phyloP scores from a whole-genome alignment of 1,284 basidiomycete species.

The Mrakiaceae sp. region DNA sequence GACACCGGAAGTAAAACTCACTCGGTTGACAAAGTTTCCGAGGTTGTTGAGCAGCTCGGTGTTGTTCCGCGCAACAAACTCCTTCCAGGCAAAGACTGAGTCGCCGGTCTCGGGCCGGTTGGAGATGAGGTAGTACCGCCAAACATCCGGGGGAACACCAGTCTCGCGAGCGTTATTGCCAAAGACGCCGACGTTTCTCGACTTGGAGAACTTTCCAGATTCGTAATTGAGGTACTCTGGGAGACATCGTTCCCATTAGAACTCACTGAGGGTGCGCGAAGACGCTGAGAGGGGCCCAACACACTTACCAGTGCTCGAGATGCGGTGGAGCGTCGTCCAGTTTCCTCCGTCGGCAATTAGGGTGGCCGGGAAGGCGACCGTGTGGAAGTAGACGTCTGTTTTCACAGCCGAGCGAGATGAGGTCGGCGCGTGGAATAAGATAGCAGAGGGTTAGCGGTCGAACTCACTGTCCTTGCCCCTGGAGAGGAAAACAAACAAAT shows the following conservation, averaged over 20 bases:
- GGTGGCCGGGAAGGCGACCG: slow-evolving; percentile 87
- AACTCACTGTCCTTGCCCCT: slow-evolving; percentile 63
- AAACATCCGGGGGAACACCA: slow-evolving; percentile 83
- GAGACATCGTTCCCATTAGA: not conserved
- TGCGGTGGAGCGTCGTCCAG: slow-evolving; percentile 91
- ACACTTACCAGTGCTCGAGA: slow-evolving; percentile 77
- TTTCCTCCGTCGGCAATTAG: slow-evolving; percentile 77
- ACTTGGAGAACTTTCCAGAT: slow-evolving; percentile 98
- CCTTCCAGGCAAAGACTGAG: slow-evolving; percentile 93
- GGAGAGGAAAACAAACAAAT: not conserved
- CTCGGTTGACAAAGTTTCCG: slow-evolving; percentile 96
- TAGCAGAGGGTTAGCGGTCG: too few relatives aligned
- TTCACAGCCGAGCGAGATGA: not conserved
- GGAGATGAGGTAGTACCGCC: slow-evolving; percentile 93
- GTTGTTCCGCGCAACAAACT: slow-evolving; percentile 91
- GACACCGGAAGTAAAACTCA: slow-evolving; percentile 21
- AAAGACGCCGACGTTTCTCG: slow-evolving; percentile 91
- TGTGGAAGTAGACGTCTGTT: slow-evolving; percentile 90
- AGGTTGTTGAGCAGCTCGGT: slow-evolving; percentile 91
- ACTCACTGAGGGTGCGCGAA: slow-evolving; percentile 4
- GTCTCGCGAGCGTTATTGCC: slow-evolving; percentile 90
- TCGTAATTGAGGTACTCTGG: slow-evolving; percentile 97
- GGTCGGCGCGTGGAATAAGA: not conserved
- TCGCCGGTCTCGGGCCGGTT: slow-evolving; percentile 90
- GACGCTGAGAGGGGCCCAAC: not conserved